A percentile compares a stretch with the other conserved stretches of the same genome.
Conservation (phyloP, 2,329 filamentous ascomycete genomes). For the Xylaria sp. region DNA sequence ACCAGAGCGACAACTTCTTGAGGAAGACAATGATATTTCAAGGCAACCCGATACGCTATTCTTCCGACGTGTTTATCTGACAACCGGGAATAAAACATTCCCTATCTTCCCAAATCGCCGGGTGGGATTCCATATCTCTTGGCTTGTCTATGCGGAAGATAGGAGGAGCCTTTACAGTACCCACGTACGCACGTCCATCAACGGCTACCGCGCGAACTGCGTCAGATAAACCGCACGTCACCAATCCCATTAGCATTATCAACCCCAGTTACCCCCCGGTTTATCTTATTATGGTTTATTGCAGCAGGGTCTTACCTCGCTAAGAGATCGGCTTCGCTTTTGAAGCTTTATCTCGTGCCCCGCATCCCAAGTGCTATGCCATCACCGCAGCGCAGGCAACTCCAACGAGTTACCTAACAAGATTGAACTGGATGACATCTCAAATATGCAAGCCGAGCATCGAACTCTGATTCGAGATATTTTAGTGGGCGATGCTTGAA, state of each 20-base stretch:
- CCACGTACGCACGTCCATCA: no score
- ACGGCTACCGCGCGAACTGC: no score
- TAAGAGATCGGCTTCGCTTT: conserved; percentile 4
- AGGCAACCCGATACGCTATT: neutral
- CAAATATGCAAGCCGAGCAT: conserved; percentile 28
- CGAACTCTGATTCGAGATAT: conserved; percentile 28
- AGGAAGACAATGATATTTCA: neutral
- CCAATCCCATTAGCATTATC: no score
- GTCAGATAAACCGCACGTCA: no score
- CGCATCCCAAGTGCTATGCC: conserved; percentile 27
- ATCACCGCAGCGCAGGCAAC: conserved; percentile 23
- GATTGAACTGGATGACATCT: conserved; percentile 29
- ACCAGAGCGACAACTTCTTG: neutral
- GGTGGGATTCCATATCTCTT: neutral
- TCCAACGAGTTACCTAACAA: conserved; percentile 28
- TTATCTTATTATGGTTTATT: neutral
- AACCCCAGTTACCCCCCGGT: no score
- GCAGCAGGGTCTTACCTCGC: conserved; percentile 8
- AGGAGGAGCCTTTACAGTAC: no score
- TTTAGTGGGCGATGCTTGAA: conserved; percentile 26
- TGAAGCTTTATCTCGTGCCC: conserved; percentile 32
- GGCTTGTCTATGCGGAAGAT: neutral
- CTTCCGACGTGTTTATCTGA: neutral
- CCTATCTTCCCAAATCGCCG: neutral
- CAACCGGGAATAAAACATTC: neutral